These are phyloP conservation scores for Apophysomyces trapeziformis DNA, from an alignment of 371 early-diverging fungal genomes.

Conservation along the genomic window DNA sequence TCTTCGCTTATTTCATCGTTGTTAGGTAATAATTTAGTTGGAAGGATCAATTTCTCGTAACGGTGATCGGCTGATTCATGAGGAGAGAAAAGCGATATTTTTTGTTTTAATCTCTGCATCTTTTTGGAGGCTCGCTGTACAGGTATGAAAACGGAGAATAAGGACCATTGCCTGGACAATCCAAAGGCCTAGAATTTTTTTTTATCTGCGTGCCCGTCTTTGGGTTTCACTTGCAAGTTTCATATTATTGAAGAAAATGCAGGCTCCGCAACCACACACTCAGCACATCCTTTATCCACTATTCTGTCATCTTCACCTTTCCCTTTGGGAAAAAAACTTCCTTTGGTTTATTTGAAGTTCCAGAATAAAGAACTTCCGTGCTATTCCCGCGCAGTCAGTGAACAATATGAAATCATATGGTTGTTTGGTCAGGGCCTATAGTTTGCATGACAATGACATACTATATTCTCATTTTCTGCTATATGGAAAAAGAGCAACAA, in stretches of 20 bases:
- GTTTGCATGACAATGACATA: no score
- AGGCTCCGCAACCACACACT: no score
- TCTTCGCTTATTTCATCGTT: background rate
- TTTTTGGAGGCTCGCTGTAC: background rate
- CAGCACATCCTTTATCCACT: no score
- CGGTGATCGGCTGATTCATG: background rate
- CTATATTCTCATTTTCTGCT: no score
- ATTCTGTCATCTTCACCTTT: no score
- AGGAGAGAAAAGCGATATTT: background rate
- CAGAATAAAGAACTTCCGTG: no score
- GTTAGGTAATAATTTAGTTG: background rate
- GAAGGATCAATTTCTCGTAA: background rate
- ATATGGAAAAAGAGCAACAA: no score
- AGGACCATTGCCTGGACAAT: background rate
- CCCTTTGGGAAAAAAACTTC: no score
- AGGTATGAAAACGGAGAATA: background rate
- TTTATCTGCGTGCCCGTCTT: background rate
- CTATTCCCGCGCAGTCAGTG: no score
- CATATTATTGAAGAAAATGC: background rate
- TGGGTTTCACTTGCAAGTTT: constrained; percentile 9
- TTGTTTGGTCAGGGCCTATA: no score
- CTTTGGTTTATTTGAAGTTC: no score
- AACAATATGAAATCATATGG: no score
- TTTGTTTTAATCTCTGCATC: background rate
- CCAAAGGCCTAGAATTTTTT: background rate